Percentiles rank a stretch among this genome's conserved stretches.
phyloP scores from a whole-genome alignment of 306 rosid genomes.

The Dryas drummondii region DNA sequence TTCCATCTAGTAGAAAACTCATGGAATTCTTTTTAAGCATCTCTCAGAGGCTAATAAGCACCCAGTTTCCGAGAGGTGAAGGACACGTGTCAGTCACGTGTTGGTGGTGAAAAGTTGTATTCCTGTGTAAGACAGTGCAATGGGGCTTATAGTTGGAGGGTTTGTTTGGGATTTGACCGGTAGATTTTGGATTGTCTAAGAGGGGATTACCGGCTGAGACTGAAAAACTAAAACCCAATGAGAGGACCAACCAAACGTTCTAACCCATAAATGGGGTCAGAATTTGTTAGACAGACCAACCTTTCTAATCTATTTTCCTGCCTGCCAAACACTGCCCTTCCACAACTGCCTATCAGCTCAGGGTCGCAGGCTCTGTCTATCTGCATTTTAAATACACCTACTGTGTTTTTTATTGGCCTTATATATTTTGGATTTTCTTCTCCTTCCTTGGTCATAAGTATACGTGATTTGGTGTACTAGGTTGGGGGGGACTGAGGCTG shows the following conservation, averaged over 20 bases:
- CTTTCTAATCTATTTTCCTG: constrained; percentile 22
- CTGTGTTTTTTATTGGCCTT: not conserved
- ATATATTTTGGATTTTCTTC: too few relatives aligned
- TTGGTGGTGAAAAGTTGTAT: not conserved
- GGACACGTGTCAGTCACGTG: not conserved
- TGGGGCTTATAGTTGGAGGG: constrained; percentile 19
- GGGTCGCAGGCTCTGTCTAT: not conserved
- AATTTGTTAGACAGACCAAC: constrained; percentile 32
- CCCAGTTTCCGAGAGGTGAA: not conserved
- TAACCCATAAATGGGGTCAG: not conserved
- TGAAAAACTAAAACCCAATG: constrained; percentile 7
- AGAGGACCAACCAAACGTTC: constrained; percentile 41
- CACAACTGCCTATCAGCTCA: constrained; percentile 2
- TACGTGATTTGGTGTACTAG: not conserved
- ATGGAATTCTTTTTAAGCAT: not conserved
- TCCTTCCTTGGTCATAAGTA: not conserved
- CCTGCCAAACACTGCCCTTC: not conserved
- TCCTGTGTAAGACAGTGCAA: not conserved
- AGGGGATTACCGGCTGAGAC: constrained; percentile 19
- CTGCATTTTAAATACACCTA: not conserved
- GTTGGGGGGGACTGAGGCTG: not conserved
- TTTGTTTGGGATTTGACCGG: constrained; percentile 39
- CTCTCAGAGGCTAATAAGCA: constrained; percentile 7
- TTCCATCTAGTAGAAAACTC: constrained; percentile 9
- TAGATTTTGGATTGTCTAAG: constrained; percentile 23